Conservation (phyloP, 257 asterid species). For the Solanum sejunctum region DNA sequence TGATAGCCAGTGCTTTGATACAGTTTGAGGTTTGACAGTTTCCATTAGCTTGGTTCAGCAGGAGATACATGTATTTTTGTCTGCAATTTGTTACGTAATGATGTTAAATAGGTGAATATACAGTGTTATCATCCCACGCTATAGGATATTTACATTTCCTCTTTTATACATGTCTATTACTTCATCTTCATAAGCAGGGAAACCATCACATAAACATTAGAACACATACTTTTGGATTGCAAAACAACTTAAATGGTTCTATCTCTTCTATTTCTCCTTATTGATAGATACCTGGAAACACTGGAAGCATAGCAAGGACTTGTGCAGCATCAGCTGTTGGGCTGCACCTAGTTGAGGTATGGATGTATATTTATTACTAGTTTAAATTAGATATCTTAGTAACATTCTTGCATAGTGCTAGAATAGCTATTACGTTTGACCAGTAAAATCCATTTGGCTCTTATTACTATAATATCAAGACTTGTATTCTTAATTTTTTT, state of each 20-base stretch:
- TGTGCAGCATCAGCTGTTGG: slow-evolving; percentile 97
- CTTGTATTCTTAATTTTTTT: neutral
- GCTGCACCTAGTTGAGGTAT: slow-evolving; percentile 79
- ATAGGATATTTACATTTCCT: neutral
- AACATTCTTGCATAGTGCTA: neutral
- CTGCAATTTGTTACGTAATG: neutral
- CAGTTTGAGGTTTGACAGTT: neutral
- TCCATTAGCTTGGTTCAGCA: neutral
- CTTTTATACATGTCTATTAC: neutral
- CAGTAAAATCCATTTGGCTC: neutral
- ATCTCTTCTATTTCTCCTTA: slow-evolving; percentile 12
- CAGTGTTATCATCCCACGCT: neutral
- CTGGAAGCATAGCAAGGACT: slow-evolving; percentile 90
- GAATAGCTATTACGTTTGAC: neutral
- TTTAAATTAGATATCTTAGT: neutral
- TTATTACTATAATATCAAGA: neutral
- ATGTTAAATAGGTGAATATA: neutral
- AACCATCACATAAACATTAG: neutral
- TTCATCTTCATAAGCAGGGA: neutral
- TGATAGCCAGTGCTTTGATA: neutral
- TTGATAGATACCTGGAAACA: slow-evolving; percentile 85
- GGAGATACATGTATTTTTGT: neutral
- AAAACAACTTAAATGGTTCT: slow-evolving; percentile 3
- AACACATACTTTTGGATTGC: slow-evolving; percentile 4
- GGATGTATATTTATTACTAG: neutral